phyloP scores from a whole-genome alignment of 148 eudicot genomes.

The Cornus florida region DNA sequence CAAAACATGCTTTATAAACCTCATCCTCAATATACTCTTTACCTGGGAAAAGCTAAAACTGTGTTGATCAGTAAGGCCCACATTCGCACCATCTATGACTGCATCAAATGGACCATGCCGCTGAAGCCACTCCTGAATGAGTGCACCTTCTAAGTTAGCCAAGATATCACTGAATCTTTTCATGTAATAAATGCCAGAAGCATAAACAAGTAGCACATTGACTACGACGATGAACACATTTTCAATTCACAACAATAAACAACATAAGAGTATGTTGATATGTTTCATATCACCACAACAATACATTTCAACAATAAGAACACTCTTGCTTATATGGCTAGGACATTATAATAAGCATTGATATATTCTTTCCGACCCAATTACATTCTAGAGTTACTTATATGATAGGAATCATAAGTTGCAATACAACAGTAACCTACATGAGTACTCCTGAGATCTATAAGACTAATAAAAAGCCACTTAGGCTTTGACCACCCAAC shows the following conservation, averaged over 20 bases:
- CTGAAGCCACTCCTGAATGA: conserved; percentile 77
- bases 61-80: conserved; percentile 47
- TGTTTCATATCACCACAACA: background rate
- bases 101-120: conserved; percentile 96
- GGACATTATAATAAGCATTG: background rate
- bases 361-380: no score
- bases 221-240: conserved; percentile 2
- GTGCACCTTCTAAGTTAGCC: conserved; percentile 27
- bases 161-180: conserved; percentile 20
- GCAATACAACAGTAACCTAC: background rate
- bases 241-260: background rate
- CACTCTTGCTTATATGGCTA: background rate
- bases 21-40: conserved; percentile 1
- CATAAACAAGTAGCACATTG: conserved; percentile 16
- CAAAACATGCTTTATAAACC: background rate
- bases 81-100: conserved; percentile 86
- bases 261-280: background rate
- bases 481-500: background rate
- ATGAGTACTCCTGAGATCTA: background rate
- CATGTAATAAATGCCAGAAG: conserved; percentile 14
- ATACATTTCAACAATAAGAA: background rate
- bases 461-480: background rate
- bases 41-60: conserved; percentile 61
- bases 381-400: background rate
- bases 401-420: background rate